Evolutionary conservation across 2,329 filamentous ascomycete species (phyloP), one percentile per base, ranked within the genome.

Genomic region (Aspergillus sojae): DNA sequence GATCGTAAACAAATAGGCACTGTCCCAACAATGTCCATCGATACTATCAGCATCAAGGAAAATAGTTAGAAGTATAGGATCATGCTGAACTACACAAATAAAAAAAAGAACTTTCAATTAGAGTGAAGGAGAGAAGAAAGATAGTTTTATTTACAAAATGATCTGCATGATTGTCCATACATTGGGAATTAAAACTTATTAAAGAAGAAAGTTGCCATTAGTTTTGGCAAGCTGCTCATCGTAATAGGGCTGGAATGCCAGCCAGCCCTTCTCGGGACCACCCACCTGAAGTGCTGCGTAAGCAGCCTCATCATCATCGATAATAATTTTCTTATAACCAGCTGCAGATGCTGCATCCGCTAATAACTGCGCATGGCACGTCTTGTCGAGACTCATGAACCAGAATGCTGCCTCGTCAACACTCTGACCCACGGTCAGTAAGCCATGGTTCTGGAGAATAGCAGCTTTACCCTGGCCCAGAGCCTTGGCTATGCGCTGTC

Each of bases 391-490:
- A 53, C 89, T 78, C 0, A 86, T 87, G 72, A 91, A 90, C 58
- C 92, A 75, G 74, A 89, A 93, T 0, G 87, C 88, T 1, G 90
- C 90, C 76, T 93, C 90, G 71, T 93, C 90, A 2, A 93, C 90
- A 0, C 90, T 93, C 7, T 76, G 71, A 4, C 91, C 91, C 0
- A 91, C 89, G 0, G 89, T 91, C 57, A 93, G 76, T 41, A 93
- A 78, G 0, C 91, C 91, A 76, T 93, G 90, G 73, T 92, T 93
- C 67, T 89, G 81, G 57, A 92, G 78, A 54, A 92, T 88, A 66
- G 87, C 82, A 1, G 83, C 89, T 74, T 85, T 86, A 26, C 83
- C 90, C 2, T 50, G 28, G 0, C 89, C 89, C 1, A 93, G 79
- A 0, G 89, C 85, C 12, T 79, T 79, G 2, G 89, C 89, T 65